Conservation (phyloP, 106 monocot species). For the Allium sativum region DNA sequence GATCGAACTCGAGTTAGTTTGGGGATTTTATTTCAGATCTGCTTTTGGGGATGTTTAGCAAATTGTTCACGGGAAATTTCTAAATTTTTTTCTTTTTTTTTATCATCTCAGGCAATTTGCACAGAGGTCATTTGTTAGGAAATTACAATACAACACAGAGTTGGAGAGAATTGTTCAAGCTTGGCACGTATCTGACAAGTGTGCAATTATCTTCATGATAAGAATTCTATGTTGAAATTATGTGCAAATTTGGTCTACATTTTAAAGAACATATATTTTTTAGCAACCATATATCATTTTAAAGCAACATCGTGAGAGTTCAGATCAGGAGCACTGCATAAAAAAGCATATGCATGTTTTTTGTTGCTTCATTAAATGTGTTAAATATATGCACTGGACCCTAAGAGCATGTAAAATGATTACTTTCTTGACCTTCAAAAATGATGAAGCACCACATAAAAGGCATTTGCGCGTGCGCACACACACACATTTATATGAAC, state of each 20-base stretch:
- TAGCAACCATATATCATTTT: constrained; percentile 63
- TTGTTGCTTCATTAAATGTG: background rate
- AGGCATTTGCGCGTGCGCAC: too few species aligned
- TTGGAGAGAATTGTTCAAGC: constrained; percentile 78
- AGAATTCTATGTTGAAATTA: background rate
- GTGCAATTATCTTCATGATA: background rate
- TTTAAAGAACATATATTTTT: background rate
- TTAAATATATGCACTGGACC: background rate
- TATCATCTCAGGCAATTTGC: constrained; percentile 65
- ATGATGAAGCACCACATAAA: background rate
- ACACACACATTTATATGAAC: too few species aligned
- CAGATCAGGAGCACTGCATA: constrained; percentile 63
- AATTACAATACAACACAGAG: constrained; percentile 92
- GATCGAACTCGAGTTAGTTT: too few species aligned
- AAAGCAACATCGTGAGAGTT: constrained; percentile 57
- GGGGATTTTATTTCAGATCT: too few species aligned
- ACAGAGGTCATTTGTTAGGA: constrained; percentile 78
- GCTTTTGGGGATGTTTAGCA: too few species aligned
- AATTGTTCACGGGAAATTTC: background rate
- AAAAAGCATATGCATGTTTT: constrained; percentile 44
- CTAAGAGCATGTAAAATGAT: background rate
- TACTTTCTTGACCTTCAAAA: background rate
- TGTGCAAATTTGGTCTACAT: too few species aligned
- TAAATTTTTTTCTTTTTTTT: background rate
- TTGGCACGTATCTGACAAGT: constrained; percentile 40